Base-by-base conservation (phyloP, 2,329 filamentous ascomycete genomes). In the Cryphonectria nitschkei region DNA sequence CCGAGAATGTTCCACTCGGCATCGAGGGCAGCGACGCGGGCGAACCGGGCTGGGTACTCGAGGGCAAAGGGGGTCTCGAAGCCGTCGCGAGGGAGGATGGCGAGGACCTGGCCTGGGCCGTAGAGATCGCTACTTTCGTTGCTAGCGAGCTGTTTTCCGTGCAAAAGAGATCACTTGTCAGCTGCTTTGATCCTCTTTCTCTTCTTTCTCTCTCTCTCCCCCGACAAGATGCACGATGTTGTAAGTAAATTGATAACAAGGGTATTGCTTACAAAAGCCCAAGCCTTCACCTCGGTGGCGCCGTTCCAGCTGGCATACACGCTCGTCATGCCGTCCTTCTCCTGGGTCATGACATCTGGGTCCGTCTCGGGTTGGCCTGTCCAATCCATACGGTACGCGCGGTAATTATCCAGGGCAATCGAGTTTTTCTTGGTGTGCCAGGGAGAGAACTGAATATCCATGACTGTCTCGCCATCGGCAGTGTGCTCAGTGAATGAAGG, bases 401-500 rank as follows among this genome's bases (percentile, higher is more conserved):
- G 75, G 67, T 78, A 78, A 22, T 65, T 69, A 29, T 69, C 60
- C 13, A 62, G 60, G 66, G 22, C 71, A 9, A 37, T 60, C 7
- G 37, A 26, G 65, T 70, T 74, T 54, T 71, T 70, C 9, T 46
- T 39, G 32, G 13, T 72, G 29, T 58, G 77, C 78, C 70, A 74
- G 74, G 68, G 68, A 14, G 78, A 80, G 64, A 83, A 81, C 64
- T 84, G 82, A 0, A 81, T 79, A 61, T 82, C 80, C 72, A 82
- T 82, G 3, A 85, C 75, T 0, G 81, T 74, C 14, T 78, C 76
- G 26, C 83, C 83, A 50, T 80, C 76, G 16, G 74, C 62, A 0
- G 78, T 72, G 74, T 79, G 85, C 74, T 88, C 86, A 19, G 80
- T 84, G 73, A 81, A 84, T 0, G 82, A 81, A 2, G 84, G 82